These are phyloP conservation scores for Stygiomarasmius scandens DNA, from an alignment of 1,284 basidiomycete genomes.

Conservation along the genomic window DNA sequence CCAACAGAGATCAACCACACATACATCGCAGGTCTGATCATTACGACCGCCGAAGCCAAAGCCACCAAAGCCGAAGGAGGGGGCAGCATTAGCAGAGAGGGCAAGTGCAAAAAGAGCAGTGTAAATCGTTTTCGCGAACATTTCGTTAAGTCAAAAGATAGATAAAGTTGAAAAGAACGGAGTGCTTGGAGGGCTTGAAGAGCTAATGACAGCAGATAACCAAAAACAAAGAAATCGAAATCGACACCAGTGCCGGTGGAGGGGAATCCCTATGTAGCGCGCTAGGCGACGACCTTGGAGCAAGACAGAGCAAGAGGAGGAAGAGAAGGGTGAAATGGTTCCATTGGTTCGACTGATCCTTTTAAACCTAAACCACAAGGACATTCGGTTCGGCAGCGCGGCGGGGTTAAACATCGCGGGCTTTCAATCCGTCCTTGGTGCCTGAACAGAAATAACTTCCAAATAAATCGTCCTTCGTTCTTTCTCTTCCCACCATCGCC, in stretches of 20 bases:
- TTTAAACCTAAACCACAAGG: not conserved
- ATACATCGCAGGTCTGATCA: slow-evolving; percentile 7
- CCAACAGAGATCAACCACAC: not conserved
- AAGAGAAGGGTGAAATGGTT: slow-evolving; percentile 15
- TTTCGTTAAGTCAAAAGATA: slow-evolving; percentile 6
- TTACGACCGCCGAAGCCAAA: no score
- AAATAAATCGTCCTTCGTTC: no score
- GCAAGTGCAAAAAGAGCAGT: slow-evolving; percentile 7
- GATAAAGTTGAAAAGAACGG: slow-evolving; percentile 13
- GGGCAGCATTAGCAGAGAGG: slow-evolving; percentile 8
- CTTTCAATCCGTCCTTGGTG: no score
- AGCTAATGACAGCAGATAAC: slow-evolving; percentile 22
- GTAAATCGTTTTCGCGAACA: slow-evolving; percentile 12
- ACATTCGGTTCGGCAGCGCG: no score
- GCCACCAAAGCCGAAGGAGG: not conserved
- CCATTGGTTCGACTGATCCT: not conserved
- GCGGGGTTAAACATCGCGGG: no score
- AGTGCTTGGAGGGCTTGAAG: slow-evolving; percentile 28
- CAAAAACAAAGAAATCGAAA: slow-evolving; percentile 31
- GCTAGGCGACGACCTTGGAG: slow-evolving; percentile 36
- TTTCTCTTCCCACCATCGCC: no score
- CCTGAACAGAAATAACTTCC: no score
- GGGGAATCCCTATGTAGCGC: slow-evolving; percentile 33
- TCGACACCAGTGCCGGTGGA: slow-evolving; percentile 43
- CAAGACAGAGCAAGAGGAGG: slow-evolving; percentile 23